These are phyloP conservation scores for Candida albicans DNA, from an alignment of 1,139 yeast genomes.

Conservation along the genomic window DNA sequence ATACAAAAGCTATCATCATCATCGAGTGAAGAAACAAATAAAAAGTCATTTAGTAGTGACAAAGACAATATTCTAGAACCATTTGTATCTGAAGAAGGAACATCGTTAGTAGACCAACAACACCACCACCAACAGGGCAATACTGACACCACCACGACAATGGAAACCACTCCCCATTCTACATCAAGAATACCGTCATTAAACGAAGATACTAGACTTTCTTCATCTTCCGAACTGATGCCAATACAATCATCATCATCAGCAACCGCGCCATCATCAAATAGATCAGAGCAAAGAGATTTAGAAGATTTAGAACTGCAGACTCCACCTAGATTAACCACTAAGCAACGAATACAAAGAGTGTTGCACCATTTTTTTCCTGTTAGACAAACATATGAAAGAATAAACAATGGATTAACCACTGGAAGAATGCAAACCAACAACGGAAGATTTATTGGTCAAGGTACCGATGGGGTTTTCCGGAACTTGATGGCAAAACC, in stretches of 20 bases:
- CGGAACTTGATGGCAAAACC: constrained; percentile 88
- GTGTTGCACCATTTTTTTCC: constrained; percentile 39
- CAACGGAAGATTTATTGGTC: constrained; percentile 48
- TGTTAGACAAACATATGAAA: constrained; percentile 44
- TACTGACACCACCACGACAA: neutral
- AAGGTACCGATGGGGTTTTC: constrained; percentile 86
- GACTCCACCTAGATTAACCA: constrained; percentile 19
- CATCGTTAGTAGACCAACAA: neutral
- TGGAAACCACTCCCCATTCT: neutral
- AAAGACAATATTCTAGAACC: neutral
- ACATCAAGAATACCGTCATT: neutral
- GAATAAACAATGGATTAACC: constrained; percentile 43
- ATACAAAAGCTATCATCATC: constrained; percentile 1
- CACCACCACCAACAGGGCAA: neutral
- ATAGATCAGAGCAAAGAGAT: too few relatives aligned
- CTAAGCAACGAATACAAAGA: constrained; percentile 32
- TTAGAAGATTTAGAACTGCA: constrained; percentile 15
- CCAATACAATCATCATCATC: constrained; percentile 8
- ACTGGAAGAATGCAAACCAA: constrained; percentile 50
- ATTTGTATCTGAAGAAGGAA: constrained; percentile 2
- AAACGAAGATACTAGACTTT: constrained; percentile 4
- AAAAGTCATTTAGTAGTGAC: neutral
- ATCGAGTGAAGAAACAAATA: neutral
- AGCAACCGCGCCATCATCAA: neutral
- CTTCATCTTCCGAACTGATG: constrained; percentile 2